Evolutionary conservation across 257 asterid genomes (phyloP).

Genomic region (Przewalskia tangutica): DNA sequence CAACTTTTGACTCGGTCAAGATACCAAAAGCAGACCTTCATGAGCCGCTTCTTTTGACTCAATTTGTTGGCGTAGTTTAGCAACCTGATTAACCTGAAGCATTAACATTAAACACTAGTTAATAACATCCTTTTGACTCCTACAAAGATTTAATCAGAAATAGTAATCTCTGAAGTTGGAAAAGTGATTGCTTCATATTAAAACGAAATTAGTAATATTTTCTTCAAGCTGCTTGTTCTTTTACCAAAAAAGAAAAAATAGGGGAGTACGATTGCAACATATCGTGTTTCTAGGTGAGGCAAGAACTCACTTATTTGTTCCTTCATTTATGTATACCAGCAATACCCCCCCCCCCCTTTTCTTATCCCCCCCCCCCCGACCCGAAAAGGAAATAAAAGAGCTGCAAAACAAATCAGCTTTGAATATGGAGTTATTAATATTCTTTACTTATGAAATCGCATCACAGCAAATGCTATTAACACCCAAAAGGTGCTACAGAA

Average conservation of each 20-base stretch:
- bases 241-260: neutral
- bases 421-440: neutral
- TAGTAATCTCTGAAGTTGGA: neutral
- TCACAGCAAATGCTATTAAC: neutral
- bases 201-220: neutral
- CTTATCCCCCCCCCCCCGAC: neutral
- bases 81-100: slow-evolving; percentile 45
- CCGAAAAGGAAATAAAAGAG: neutral
- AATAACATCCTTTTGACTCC: neutral
- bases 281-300: neutral
- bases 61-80: slow-evolving; percentile 59
- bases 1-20: slow-evolving; percentile 1
- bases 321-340: neutral
- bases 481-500: neutral
- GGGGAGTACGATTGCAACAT: neutral
- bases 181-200: neutral
- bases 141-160: neutral
- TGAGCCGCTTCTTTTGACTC: slow-evolving; percentile 57
- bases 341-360: neutral
- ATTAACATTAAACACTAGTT: neutral
- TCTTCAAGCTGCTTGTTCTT: neutral
- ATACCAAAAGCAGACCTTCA: slow-evolving; percentile 46
- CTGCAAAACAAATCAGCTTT: neutral
- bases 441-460: neutral
- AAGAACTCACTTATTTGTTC: neutral